A percentile compares a stretch with the other conserved stretches of the same genome.
Conservation (phyloP, 768 basidiomycete species). For the Calocera viscosa region DNA sequence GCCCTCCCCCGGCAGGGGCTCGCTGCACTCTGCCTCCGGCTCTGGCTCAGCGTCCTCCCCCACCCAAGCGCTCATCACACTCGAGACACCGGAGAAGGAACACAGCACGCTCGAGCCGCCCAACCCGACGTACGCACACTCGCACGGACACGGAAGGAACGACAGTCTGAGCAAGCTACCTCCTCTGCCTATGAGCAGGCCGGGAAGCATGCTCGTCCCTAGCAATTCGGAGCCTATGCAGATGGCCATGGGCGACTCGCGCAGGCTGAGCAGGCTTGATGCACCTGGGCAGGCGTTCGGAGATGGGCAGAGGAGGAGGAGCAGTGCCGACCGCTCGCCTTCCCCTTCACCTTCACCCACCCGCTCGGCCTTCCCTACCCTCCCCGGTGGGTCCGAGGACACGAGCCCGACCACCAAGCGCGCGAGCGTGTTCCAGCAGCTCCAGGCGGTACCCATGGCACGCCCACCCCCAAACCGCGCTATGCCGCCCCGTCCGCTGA, state of each 20-base stretch:
- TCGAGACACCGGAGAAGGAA: neutral
- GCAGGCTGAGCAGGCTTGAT: neutral
- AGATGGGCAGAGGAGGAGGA: neutral
- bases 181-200: neutral
- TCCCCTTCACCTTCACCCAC: neutral
- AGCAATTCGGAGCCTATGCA: neutral
- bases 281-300: neutral
- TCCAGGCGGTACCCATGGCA: neutral
- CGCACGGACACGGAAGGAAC: neutral
- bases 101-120: neutral
- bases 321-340: neutral
- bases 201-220: neutral
- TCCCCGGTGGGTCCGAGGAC: neutral
- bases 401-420: neutral
- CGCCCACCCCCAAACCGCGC: neutral
- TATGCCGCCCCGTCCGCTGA: neutral
- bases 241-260: neutral
- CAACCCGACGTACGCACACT: neutral
- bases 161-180: neutral
- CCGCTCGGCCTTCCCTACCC: neutral
- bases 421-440: neutral
- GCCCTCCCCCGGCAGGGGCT: neutral
- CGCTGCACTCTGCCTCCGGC: neutral
- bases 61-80: neutral
- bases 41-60: neutral